Base-by-base conservation (phyloP, 2,329 filamentous ascomycete genomes). In the Fusarium caatingaense region DNA sequence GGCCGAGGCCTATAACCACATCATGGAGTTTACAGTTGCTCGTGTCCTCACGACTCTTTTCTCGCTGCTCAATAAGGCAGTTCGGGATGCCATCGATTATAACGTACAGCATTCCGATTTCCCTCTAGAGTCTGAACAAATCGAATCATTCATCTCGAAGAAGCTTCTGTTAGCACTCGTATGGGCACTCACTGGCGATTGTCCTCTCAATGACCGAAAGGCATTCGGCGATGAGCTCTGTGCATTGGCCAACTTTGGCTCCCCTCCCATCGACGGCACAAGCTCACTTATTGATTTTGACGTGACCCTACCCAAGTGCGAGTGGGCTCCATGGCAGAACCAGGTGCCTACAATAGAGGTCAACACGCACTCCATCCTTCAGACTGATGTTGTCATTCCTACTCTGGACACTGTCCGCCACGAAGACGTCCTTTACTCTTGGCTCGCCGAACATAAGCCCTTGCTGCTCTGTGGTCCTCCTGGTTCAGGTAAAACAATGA, bases 401-500 rank as follows among this genome's bases (percentile, higher is more conserved):
- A 99, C 96, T 1, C 85, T 99, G 51, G 96, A 99, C 79, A 99
- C 97, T 28, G 92, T 99, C 46, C 93, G 96, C 30, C 96, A 99
- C 75, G 96, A 99, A 80, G 96, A 98, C 81, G 93, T 99, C n/a
- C 86, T 99, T 18, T 99, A 99, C 84, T 99, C 97, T 6, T 99
- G 96, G 96, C 89, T 99, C 46, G 96, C 97, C 18, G 96, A 99
- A 80, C 96, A 99, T 79, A 99, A 99, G 83, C 96, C 97, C 15
- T 86, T 99, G 20, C 85, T 99, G 55, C 91, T 99, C 18, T 99
- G 96, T 79, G 97, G 96, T 80, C 97, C 96, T 78, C 96, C 96
- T 62, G 96, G 96, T 83, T 99, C 96, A 54, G 96, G 96, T 86
- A 99, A 99, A 85, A 99, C 96, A 7, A 99, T 99, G 96, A 99